Evolutionary conservation across 73 alveolate species (phyloP), one percentile per base, ranked within the genome.

Genomic region (Paramecium primaurelia): DNA sequence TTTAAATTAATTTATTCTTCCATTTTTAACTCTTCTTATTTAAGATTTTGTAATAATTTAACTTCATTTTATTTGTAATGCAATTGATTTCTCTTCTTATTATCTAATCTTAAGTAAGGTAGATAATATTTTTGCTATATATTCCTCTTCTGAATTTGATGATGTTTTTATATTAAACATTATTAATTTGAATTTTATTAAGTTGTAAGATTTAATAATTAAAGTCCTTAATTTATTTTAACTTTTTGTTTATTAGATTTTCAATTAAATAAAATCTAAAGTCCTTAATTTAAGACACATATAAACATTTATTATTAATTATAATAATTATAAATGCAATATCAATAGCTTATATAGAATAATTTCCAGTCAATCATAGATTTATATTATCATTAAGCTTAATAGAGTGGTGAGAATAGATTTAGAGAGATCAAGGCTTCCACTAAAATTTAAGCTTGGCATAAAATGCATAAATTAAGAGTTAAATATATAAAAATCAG

Each of bases 381-480:
- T 6, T 8, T 34, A 71, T 71, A 71, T 34, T 71, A 71, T 22
- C 30, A 7, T 8, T 11, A 71, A n/a, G 86, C 86, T 5, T 11
- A 30, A 10, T 11, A 32, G 86, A 30, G 58, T 28, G 86, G 40
- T 28, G 47, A 71, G 8, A 34, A 34, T 3, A 71, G 86, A 71
- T 14, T 32, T 7, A 34, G 1, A 4, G 86, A 71, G 28, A 71
- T 32, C 16, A 71, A 34, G 20, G 58, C 54, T 32, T 32, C 54
- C 9, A 71, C 86, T 30, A 26, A 9, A n/a, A 71, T 71, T 7
- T 71, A 71, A 71, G 86, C 86, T 32, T 32, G 47, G 86, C 54
- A 71, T 34, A 71, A 71, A 71, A 71, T 71, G 86, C 86, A 71
- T 71, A 34, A 32, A 71, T 34, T 71, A 34, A 71, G 58, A 71